A percentile compares a stretch with the other conserved stretches of the same genome.
Evolutionary conservation across 2,329 filamentous ascomycete species (phyloP).

Genomic region (Pyricularia sp.): DNA sequence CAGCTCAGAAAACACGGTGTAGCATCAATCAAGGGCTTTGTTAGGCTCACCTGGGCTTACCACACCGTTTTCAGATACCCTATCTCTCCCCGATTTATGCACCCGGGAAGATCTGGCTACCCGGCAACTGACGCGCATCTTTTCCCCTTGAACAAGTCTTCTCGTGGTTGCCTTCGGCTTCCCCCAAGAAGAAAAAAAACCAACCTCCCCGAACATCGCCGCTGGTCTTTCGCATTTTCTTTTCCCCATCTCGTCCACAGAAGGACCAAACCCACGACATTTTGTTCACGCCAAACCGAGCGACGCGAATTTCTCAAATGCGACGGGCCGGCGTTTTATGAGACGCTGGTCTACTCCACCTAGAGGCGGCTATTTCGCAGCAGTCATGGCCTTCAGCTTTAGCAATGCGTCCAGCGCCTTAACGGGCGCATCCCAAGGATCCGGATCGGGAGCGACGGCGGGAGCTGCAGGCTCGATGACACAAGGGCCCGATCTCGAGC

Average conservation of each 20-base stretch:
- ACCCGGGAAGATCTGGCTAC: neutral
- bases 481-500: constrained; percentile 58
- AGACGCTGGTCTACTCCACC: constrained; percentile 19
- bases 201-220: neutral
- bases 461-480: constrained; percentile 21
- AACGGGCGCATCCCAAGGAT: constrained; percentile 22
- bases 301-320: constrained; percentile 10
- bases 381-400: constrained; percentile 58
- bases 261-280: neutral
- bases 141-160: neutral
- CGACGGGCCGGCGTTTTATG: constrained; percentile 15
- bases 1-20: neutral
- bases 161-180: neutral
- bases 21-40: neutral
- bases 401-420: constrained; percentile 34
- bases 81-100: neutral
- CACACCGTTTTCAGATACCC: neutral
- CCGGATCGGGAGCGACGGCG: constrained; percentile 16
- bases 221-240: neutral
- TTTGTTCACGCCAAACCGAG: neutral
- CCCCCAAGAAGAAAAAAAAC: neutral
- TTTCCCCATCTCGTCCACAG: neutral
- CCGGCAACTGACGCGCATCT: neutral
- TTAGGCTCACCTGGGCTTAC: neutral
- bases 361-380: constrained; percentile 25